Evolutionary conservation across 2,329 filamentous ascomycete species (phyloP), one percentile per base, ranked within the genome.

Genomic region (Aspergillus clavatus): DNA sequence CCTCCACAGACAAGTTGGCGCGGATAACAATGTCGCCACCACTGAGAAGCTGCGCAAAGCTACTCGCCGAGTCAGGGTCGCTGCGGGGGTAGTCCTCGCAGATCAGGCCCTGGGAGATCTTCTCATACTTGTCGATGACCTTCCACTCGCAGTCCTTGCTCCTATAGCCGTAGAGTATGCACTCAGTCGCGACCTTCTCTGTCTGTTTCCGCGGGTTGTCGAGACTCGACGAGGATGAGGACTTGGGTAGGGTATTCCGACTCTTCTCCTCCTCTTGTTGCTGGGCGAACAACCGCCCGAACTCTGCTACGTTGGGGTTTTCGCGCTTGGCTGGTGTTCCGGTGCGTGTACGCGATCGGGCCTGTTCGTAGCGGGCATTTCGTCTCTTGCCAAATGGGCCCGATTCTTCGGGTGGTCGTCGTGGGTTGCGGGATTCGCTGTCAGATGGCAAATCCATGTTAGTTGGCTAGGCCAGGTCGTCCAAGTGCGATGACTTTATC

Each of bases 21-120:
- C 82, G 80, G 38, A 84, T 82, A 7, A 85, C 79, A 7, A 86
- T 82, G 40, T 86, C 81, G 57, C 89, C 84, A 51, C 85, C 79
- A 50, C 87, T 79, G 54, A 90, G 81, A 1, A 83, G 79, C 61
- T 87, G 71, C n/a, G 72, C 86, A 72, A 86, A 91, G 46, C 85
- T 78, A 46, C 78, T 76, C 60, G 81, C 79, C 51, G 83, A 78
- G 45, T 81, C 76, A 2, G 87, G 86, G n/a, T 91, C 85, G 52
- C 87, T 83, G 51, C 91, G 83, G 7, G 89, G 82, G 68, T 97
- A 97, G 69, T 96, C 90, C 71, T 97, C 91, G 68, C 90, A 90
- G 63, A 96, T 88, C 51, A 81, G 73, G 21, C 90, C 90, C 24
- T 71, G 69, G 5, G 87, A 91, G 33, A 95, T 82, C 48, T 84